A percentile compares a stretch with the other conserved stretches of the same genome.
Evolutionary conservation across 2,329 filamentous ascomycete genomes (phyloP).

Genomic region (Sarocladium strictum): DNA sequence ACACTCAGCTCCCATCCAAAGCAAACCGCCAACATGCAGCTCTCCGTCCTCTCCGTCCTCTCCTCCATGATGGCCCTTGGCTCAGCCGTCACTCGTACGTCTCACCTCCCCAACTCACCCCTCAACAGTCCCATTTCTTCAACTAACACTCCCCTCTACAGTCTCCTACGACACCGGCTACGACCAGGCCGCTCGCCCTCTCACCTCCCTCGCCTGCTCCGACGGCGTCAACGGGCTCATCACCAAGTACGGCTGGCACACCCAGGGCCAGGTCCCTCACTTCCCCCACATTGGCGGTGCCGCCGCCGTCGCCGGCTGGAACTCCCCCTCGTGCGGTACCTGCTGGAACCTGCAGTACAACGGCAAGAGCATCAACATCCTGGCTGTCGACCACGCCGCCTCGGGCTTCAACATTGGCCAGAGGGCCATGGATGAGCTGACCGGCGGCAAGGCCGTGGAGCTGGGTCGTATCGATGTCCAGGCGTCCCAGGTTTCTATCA

Average conservation of each 20-base stretch:
- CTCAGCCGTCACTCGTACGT: conserved; percentile 29
- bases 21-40: conserved; percentile 36
- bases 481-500: conserved; percentile 35
- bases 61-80: conserved; percentile 29
- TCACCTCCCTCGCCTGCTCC: conserved; percentile 58
- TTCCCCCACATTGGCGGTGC: conserved; percentile 53
- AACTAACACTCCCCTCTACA: conserved; percentile 12
- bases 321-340: conserved; percentile 50
- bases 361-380: conserved; percentile 44
- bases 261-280: conserved; percentile 41
- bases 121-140: neutral
- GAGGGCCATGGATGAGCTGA: conserved; percentile 49
- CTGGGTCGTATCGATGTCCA: conserved; percentile 48
- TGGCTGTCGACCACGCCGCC: conserved; percentile 48
- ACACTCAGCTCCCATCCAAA: conserved; percentile 3
- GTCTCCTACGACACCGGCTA: conserved; percentile 71
- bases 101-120: neutral
- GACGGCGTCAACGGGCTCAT: conserved; percentile 63
- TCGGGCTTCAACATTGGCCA: conserved; percentile 52
- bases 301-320: conserved; percentile 47
- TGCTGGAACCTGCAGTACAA: conserved; percentile 53
- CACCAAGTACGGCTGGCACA: conserved; percentile 53
- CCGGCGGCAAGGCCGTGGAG: conserved; percentile 40
- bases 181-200: conserved; percentile 46
- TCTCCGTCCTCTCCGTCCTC: conserved; percentile 26